Evolutionary conservation across 2,329 filamentous ascomycete species (phyloP).

Genomic region (Shiraia bambusicola): DNA sequence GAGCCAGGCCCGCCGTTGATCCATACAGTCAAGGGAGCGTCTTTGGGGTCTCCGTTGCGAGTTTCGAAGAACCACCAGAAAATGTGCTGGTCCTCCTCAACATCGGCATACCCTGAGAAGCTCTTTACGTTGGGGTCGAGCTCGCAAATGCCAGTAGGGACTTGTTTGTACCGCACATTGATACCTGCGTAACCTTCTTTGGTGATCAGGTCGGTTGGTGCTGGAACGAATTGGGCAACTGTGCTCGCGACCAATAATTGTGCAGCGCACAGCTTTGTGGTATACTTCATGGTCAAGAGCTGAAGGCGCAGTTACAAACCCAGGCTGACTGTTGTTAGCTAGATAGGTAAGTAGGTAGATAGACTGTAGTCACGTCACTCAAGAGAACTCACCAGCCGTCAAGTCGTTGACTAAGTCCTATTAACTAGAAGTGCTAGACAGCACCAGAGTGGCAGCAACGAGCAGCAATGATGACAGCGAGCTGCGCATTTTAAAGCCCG

Average conservation of each 20-base stretch:
- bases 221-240: constrained; percentile 48
- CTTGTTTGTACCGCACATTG: constrained; percentile 61
- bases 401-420: too few species aligned
- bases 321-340: too few species aligned
- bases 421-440: too few species aligned
- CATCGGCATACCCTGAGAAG: constrained; percentile 58
- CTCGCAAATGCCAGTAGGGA: constrained; percentile 57
- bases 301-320: not conserved
- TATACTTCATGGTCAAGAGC: constrained; percentile 10
- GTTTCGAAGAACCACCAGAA: constrained; percentile 62
- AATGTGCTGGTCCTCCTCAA: constrained; percentile 54
- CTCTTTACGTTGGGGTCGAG: constrained; percentile 58
- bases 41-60: constrained; percentile 50
- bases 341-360: too few species aligned
- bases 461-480: not conserved
- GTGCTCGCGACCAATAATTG: constrained; percentile 22
- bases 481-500: not conserved
- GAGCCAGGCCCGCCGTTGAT: constrained; percentile 60
- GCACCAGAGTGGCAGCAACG: too few species aligned
- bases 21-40: constrained; percentile 62
- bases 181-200: constrained; percentile 51
- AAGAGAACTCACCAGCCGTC: too few species aligned
- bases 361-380: too few species aligned
- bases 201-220: constrained; percentile 48
- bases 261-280: constrained; percentile 11